Conservation (phyloP, 1,139 yeast genomes). For the Magnusiomyces sp. region DNA sequence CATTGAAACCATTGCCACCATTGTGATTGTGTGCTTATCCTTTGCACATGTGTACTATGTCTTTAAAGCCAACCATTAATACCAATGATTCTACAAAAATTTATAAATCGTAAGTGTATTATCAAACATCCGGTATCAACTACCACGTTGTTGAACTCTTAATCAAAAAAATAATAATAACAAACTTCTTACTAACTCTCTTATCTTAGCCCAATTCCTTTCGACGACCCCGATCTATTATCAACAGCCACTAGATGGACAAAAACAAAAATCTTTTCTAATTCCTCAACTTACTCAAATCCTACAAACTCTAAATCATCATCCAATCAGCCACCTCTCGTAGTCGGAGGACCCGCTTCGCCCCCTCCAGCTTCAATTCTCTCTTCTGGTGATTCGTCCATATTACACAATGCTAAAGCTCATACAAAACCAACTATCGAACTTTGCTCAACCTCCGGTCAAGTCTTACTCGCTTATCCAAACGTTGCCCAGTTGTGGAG, state of each 20-base stretch:
- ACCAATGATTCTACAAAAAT: constrained; percentile 19
- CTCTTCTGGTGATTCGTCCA: constrained; percentile 10
- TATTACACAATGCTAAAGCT: constrained; percentile 3
- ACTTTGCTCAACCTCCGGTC: constrained; percentile 13
- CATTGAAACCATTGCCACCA: background rate
- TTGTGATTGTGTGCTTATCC: background rate
- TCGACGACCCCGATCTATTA: constrained; percentile 20
- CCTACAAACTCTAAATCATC: background rate
- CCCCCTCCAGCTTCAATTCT: constrained; percentile 12
- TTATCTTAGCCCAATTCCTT: constrained; percentile 18
- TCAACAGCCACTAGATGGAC: constrained; percentile 26
- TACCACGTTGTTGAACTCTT: constrained; percentile 2
- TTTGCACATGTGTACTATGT: background rate
- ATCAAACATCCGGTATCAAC: background rate
- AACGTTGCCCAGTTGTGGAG: constrained; percentile 22
- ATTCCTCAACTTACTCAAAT: background rate
- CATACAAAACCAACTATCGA: constrained; percentile 14
- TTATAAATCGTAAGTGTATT: constrained; percentile 17
- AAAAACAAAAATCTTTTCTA: constrained; percentile 19
- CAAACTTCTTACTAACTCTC: no score
- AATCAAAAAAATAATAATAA: background rate
- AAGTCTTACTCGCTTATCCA: constrained; percentile 17
- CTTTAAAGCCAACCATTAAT: constrained; percentile 7
- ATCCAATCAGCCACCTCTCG: background rate
- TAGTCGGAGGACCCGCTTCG: constrained; percentile 13